Evolutionary conservation across 176 grass and related monocot species (phyloP), one percentile per base, ranked within the genome.

Genomic region (Aegilops sharonensis): DNA sequence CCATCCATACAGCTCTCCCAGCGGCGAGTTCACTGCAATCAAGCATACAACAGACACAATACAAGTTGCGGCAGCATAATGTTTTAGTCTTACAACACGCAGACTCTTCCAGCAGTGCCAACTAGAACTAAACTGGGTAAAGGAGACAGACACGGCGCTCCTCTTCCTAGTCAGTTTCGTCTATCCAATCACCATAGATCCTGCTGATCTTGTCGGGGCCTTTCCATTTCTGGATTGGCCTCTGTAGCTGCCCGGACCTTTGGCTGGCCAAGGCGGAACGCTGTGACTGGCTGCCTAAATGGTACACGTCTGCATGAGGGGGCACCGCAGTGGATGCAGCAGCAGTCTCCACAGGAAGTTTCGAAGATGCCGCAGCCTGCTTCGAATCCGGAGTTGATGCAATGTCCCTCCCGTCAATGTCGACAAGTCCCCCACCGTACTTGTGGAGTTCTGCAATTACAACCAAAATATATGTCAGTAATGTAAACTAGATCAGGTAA

Each of bases 151-250:
- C 24, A 24, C 2, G 7, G 20, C 1, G 23, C 54, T n/a, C 23
- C 24, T 31, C 14, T 78, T 32, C 32, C 88, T 92, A 99, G 63
- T 99, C 97, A 21, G 62, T 91, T 83, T 99, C 94, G 5, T 99
- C 92, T 77, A 99, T 97, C 95, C 92, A 94, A 36, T 97, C 95
- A 61, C 95, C 95, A 89, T 94, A 94, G 75, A 97, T 97, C 50
- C 95, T 88, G 85, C 92, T 97, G 68, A 99, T 99, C 89, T 93
- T 99, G 86, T 96, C 94, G 2, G 94, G 97, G 23, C 97, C 94
- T 83, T 95, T 92, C 97, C 97, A 99, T 85, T 99, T 99, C 76
- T 99, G 92, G 80, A 94, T 87, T 54, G 94, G 85, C 54, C 92
- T 94, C 64, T 93, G 97, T 54, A 87, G 87, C 24, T 96, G 94